Evolutionary conservation across 345 rosid genomes (phyloP).

Genomic region (Eucalyptus curtisii): DNA sequence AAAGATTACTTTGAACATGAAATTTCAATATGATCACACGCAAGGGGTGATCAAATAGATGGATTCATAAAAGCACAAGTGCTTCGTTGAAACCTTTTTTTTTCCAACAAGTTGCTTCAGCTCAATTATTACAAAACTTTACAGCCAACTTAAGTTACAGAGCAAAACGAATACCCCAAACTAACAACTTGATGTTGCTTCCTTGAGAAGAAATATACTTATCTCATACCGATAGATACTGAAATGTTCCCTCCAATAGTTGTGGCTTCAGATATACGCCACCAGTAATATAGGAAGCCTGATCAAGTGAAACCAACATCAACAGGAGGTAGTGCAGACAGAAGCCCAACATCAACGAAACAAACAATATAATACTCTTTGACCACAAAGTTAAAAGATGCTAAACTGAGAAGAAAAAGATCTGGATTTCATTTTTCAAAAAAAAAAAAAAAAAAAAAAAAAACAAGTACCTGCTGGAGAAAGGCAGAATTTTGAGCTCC

Average conservation of each 20-base stretch:
- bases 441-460: background rate
- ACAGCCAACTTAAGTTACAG: background rate
- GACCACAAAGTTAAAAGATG: background rate
- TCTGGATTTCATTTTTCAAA: background rate
- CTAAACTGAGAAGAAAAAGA: background rate
- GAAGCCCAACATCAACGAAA: background rate
- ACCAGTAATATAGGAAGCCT: conserved; percentile 93
- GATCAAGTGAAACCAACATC: background rate
- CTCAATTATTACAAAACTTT: background rate
- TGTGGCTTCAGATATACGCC: conserved; percentile 90
- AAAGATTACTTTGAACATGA: background rate
- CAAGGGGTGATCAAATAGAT: background rate
- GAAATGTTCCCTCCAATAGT: conserved; percentile 82
- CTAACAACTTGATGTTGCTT: background rate
- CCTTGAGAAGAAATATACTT: background rate
- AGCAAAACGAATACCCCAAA: background rate
- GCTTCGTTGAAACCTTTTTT: background rate
- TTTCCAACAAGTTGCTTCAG: background rate
- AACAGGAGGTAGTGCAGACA: background rate
- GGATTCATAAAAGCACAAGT: background rate
- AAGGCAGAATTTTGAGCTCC: conserved; percentile 84
- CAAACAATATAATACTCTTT: background rate
- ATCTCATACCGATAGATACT: conserved; percentile 55
- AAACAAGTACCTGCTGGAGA: conserved; percentile 65
- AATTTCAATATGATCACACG: background rate